Evolutionary conservation across 345 rosid species (phyloP).

Genomic region (Eucalyptus sp.): DNA sequence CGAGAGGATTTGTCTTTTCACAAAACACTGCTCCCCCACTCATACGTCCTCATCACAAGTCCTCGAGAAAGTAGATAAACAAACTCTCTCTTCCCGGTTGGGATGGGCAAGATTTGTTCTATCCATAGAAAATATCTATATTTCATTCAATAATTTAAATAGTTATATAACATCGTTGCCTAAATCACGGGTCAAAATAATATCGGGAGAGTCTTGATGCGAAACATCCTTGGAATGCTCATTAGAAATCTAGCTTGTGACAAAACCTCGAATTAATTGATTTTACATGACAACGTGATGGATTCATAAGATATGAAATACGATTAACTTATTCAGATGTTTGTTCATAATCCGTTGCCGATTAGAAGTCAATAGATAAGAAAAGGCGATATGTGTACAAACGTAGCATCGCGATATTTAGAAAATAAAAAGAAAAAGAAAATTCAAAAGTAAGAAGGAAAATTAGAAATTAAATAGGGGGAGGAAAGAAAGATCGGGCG

Average conservation of each 20-base stretch:
- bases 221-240: neutral
- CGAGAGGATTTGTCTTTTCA: neutral
- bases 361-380: too few relatives aligned
- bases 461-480: neutral
- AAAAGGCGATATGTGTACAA: accelerated
- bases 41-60: too few relatives aligned
- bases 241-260: neutral
- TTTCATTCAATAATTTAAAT: too few relatives aligned
- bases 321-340: neutral
- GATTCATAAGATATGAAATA: neutral
- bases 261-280: neutral
- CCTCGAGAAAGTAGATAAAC: too few relatives aligned
- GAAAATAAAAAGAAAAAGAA: too few relatives aligned
- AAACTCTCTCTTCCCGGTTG: too few relatives aligned
- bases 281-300: neutral
- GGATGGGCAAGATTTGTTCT: accelerated
- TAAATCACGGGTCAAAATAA: neutral
- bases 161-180: too few relatives aligned
- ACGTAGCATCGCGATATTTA: neutral
- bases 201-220: neutral
- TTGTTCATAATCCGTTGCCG: accelerated
- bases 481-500: neutral
- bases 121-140: too few relatives aligned
- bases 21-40: too few relatives aligned
- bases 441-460: neutral